phyloP scores from a whole-genome alignment of 345 rosid genomes.

The Populus alba region DNA sequence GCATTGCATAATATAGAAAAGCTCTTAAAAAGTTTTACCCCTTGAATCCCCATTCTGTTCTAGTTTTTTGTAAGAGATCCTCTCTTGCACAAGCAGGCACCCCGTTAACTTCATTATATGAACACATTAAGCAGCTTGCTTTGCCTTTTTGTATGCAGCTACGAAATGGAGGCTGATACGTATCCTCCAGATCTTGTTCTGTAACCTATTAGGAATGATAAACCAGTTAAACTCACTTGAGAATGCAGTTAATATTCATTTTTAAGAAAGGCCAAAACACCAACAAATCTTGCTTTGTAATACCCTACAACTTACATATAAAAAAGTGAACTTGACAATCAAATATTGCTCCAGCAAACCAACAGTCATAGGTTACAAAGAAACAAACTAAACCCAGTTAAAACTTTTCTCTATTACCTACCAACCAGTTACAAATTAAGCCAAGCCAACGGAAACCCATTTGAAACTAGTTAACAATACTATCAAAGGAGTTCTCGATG shows the following conservation, averaged over 20 bases:
- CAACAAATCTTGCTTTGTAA: neutral
- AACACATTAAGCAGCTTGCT: constrained; percentile 97
- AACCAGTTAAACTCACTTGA: neutral
- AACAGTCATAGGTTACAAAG: neutral
- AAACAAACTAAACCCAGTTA: neutral
- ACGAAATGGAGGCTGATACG: constrained; percentile 77
- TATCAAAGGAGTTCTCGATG: neutral
- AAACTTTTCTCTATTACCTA: neutral
- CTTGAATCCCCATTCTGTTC: constrained; percentile 80
- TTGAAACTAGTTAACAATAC: neutral
- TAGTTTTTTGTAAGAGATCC: constrained; percentile 62
- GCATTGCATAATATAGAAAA: constrained; percentile 2
- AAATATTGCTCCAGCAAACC: too few relatives aligned
- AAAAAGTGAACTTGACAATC: neutral
- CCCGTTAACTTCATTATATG: constrained; percentile 83
- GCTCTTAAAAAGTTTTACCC: constrained; percentile 43
- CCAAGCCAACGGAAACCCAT: too few relatives aligned
- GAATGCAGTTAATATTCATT: neutral
- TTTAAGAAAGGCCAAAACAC: constrained; percentile 1
- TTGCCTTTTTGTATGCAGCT: constrained; percentile 71
- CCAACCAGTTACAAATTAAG: too few relatives aligned
- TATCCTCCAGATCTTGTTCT: constrained; percentile 79
- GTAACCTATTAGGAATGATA: constrained; percentile 50
- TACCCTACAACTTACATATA: neutral
- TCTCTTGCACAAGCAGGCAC: constrained; percentile 77